Evolutionary conservation across 768 basidiomycete species (phyloP).

Genomic region (Xerocomellus amylosporus): DNA sequence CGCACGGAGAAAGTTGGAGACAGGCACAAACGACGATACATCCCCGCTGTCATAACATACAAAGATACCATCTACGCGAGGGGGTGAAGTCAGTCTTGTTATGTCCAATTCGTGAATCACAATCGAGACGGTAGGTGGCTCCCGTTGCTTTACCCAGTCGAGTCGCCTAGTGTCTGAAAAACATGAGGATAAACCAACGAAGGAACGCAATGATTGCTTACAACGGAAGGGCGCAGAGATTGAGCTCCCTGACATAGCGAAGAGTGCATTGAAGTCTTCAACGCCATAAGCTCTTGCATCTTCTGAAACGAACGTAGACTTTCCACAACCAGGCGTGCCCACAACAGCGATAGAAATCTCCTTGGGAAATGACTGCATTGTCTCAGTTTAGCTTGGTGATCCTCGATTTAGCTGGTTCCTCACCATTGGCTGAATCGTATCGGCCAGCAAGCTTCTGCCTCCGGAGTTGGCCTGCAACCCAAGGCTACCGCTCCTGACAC

Average conservation of each 20-base stretch:
- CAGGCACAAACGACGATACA: constrained; percentile 57
- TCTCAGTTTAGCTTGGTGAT: constrained; percentile 6
- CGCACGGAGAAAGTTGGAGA: constrained; percentile 72
- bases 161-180: constrained; percentile 33
- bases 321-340: constrained; percentile 78
- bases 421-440: constrained; percentile 26
- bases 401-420: constrained; percentile 7
- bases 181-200: constrained; percentile 22
- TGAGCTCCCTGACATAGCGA: constrained; percentile 33
- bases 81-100: constrained; percentile 52
- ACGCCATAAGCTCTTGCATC: constrained; percentile 66
- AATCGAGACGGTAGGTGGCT: constrained; percentile 44
- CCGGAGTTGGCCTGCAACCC: constrained; percentile 39
- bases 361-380: constrained; percentile 26
- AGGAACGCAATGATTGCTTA: constrained; percentile 21
- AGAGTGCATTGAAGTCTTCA: constrained; percentile 38
- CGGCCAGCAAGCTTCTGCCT: constrained; percentile 16
- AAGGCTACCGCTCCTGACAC: constrained; percentile 61
- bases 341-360: constrained; percentile 70
- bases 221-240: constrained; percentile 40
- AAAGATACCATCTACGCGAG: constrained; percentile 71
- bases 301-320: constrained; percentile 75
- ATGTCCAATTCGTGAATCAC: constrained; percentile 58
- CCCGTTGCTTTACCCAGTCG: constrained; percentile 37
- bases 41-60: constrained; percentile 82